Conservation (phyloP, 225 moss, liverwort and hornwort species). For the Straminergon stramineum region DNA sequence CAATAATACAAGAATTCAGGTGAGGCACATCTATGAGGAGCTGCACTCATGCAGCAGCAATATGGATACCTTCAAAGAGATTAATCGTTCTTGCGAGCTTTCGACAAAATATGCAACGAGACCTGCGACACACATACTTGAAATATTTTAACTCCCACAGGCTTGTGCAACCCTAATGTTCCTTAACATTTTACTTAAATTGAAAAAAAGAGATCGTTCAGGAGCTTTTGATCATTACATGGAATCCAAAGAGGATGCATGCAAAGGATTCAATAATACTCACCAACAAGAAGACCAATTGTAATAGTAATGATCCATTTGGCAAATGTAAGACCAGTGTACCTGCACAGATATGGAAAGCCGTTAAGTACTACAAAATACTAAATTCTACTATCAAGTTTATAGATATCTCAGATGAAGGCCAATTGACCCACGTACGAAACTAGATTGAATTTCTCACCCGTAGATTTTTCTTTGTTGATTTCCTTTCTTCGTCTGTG, state of each 20-base stretch:
- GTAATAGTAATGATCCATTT: conserved; percentile 79
- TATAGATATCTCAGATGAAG: not conserved
- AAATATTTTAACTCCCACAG: not conserved
- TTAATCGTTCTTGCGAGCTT: conserved; percentile 50
- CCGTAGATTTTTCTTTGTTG: conserved; percentile 58
- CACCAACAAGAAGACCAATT: conserved; percentile 73
- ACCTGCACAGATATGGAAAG: conserved; percentile 25
- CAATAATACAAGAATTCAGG: not conserved
- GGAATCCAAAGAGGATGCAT: not conserved
- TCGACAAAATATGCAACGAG: conserved; percentile 65
- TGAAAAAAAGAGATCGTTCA: not conserved
- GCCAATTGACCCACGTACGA: not conserved
- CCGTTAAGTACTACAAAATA: not conserved
- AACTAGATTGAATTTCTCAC: conserved; percentile 10
- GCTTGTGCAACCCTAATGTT: not conserved
- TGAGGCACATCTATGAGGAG: not conserved
- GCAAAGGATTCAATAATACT: not conserved
- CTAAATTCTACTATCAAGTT: not conserved
- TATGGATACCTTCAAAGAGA: conserved; percentile 45
- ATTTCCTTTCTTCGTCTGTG: conserved; percentile 32
- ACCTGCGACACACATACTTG: conserved; percentile 27
- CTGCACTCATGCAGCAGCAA: not conserved
- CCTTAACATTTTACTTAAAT: too few species aligned
- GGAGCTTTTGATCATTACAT: not conserved
- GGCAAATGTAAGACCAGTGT: conserved; percentile 73